phyloP scores from a whole-genome alignment of 805 yeast genomes.

The Myxozyma nipponensis region DNA sequence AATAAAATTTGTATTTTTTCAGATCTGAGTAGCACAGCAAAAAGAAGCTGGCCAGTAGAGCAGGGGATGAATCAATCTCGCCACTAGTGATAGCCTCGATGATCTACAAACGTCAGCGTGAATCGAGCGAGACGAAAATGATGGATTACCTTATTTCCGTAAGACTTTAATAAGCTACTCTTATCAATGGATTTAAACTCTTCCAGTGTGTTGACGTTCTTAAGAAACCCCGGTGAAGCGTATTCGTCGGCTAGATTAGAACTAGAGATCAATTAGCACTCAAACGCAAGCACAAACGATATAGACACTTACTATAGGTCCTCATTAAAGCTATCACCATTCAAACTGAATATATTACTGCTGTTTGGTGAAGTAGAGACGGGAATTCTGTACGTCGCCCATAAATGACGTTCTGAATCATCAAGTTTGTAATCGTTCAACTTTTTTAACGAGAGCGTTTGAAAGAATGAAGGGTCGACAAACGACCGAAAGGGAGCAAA shows the following conservation, averaged over 20 bases:
- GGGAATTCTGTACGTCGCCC: slow-evolving; percentile 40
- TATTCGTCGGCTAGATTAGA: slow-evolving; percentile 6
- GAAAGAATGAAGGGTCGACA: slow-evolving; percentile 84
- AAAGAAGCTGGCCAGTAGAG: slow-evolving; percentile 43
- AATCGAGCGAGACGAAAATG: neutral
- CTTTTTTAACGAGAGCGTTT: slow-evolving; percentile 65
- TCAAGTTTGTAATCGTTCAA: slow-evolving; percentile 69
- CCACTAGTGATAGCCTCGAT: slow-evolving; percentile 29
- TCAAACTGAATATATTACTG: slow-evolving; percentile 31
- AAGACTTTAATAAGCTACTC: slow-evolving; percentile 47
- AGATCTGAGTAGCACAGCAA: slow-evolving; percentile 78
- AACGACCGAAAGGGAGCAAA: slow-evolving; percentile 61
- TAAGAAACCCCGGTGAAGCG: slow-evolving; percentile 41
- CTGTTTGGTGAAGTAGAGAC: slow-evolving; percentile 28
- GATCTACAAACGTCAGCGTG: too few species aligned
- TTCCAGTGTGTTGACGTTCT: slow-evolving; percentile 78
- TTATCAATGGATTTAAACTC: slow-evolving; percentile 74
- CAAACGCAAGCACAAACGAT: neutral
- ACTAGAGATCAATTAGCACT: neutral
- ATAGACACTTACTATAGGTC: neutral
- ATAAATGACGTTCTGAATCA: slow-evolving; percentile 43
- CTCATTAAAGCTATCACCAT: slow-evolving; percentile 25
- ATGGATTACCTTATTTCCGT: slow-evolving; percentile 36
- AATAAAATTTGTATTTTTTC: slow-evolving; percentile 79
- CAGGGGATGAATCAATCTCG: slow-evolving; percentile 41